Conservation (phyloP, 2,329 filamentous ascomycete genomes). For the Fusarium graminum region DNA sequence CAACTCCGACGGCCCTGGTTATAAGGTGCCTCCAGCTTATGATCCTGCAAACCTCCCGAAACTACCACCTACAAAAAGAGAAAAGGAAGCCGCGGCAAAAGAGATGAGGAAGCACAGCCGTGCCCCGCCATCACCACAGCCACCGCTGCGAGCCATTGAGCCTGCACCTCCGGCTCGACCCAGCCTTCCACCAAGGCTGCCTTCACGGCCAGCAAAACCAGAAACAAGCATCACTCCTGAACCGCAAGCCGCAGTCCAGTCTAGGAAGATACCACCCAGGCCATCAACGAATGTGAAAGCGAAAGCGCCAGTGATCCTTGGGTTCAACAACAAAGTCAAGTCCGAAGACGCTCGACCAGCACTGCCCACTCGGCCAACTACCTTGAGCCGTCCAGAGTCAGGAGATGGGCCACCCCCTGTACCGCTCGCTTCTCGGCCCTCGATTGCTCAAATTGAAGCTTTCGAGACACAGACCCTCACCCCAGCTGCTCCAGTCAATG, state of each 20-base stretch:
- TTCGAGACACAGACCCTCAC: conserved; percentile 52
- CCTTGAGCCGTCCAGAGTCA: conserved; percentile 29
- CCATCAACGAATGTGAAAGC: conserved; percentile 29
- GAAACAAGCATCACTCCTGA: conserved; percentile 28
- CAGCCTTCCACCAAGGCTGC: conserved; percentile 63
- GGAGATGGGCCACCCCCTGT: conserved; percentile 64
- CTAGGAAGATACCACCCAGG: conserved; percentile 38
- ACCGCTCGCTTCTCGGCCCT: conserved; percentile 66
- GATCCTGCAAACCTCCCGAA: conserved; percentile 69
- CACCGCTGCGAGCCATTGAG: conserved; percentile 46
- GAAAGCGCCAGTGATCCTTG: conserved; percentile 36
- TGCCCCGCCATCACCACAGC: conserved; percentile 35
- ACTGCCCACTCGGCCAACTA: conserved; percentile 34
- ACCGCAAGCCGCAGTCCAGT: conserved; percentile 21
- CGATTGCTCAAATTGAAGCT: conserved; percentile 64
- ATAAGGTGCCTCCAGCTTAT: conserved; percentile 68
- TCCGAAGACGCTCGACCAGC: conserved; percentile 26
- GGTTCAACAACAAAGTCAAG: conserved; percentile 32
- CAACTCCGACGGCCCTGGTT: conserved; percentile 57
- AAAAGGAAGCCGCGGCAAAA: conserved; percentile 59
- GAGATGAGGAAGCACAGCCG: conserved; percentile 44
- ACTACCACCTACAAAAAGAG: conserved; percentile 67
- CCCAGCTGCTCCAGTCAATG: conserved; percentile 46
- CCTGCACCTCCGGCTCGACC: conserved; percentile 53
- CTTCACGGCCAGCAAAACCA: conserved; percentile 60